phyloP scores from a whole-genome alignment of 2,329 filamentous ascomycete genomes.

The Colletotrichum orchidophilum region DNA sequence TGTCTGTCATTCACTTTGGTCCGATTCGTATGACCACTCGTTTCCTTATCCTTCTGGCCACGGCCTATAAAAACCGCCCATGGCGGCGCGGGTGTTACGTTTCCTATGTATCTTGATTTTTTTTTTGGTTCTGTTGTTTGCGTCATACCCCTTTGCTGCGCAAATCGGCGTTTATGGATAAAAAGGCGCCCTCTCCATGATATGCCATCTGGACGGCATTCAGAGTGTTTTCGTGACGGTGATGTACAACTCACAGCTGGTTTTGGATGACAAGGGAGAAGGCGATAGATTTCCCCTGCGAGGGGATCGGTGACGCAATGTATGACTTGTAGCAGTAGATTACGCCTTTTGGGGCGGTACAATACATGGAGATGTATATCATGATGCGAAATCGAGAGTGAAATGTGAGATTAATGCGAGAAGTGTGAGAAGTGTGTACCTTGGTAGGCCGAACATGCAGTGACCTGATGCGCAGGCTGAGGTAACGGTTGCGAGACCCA shows the following conservation, averaged over 20 bases:
- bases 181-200: constrained; percentile 9
- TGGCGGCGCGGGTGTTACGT: constrained; percentile 9
- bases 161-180: constrained; percentile 32
- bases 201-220: constrained; percentile 19
- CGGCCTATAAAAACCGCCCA: background rate
- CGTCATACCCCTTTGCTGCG: constrained; percentile 34
- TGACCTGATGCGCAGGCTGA: no score
- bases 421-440: background rate
- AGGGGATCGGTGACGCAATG: constrained; percentile 13
- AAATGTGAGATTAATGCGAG: background rate
- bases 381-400: background rate
- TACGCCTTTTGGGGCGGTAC: background rate
- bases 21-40: background rate
- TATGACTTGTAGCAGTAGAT: constrained; percentile 15
- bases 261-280: constrained; percentile 11
- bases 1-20: background rate
- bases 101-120: constrained; percentile 4
- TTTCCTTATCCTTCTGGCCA: background rate
- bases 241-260: constrained; percentile 10
- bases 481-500: background rate
- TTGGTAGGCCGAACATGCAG: background rate
- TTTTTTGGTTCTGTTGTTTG: constrained; percentile 20
- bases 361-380: background rate
- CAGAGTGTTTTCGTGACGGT: constrained; percentile 22
- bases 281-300: constrained; percentile 13